Evolutionary conservation across 2,329 filamentous ascomycete species (phyloP), one percentile per base, ranked within the genome.

Genomic region (Fusarium sp.): DNA sequence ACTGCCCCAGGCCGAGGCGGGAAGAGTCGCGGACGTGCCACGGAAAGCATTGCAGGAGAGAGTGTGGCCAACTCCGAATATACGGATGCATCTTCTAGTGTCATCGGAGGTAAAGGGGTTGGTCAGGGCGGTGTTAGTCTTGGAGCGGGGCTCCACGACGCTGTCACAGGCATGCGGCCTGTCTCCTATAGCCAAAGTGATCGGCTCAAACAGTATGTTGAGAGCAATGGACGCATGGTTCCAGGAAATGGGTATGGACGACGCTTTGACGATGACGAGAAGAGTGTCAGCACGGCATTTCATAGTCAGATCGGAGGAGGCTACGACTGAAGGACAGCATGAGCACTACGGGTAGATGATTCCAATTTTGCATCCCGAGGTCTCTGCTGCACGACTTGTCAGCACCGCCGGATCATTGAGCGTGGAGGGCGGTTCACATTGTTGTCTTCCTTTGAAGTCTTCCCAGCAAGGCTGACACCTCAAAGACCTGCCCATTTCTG

Each of bases 261-360:
- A 78, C 87, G 87, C 59, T 90, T 92, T 71, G 96, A 99, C 76
- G 96, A 99, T 76, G 96, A 98, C 81, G 94, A 96, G 79, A 94
- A 96, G 84, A 98, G 96, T 83, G 91, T 98, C 79, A 98, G 94
- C 80, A 98, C 96, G 59, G 95, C 95, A 55, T 99, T 98, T 85
- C 95, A 96, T 70, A 98, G 95, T 85, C 96, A 98, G 83, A 91
- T 98, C 76, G 95, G 94, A 72, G 86, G 88, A 26, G 86, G 87
- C 68, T 88, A 87, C 75, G 87, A 88, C 79, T 88, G 86, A 88
- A 80, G 59, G 72, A 76, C 60, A 35, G 64, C 42, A 63, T 69
- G 73, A 78, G 72, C 65, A 69, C 69, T 69, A 78, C 68, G 73
- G 78, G 70, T 75, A 77, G 75, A 74, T 75, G 78, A 79, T 77